phyloP scores from a whole-genome alignment of 306 rosid genomes.

The Pachyrhizus erosus region DNA sequence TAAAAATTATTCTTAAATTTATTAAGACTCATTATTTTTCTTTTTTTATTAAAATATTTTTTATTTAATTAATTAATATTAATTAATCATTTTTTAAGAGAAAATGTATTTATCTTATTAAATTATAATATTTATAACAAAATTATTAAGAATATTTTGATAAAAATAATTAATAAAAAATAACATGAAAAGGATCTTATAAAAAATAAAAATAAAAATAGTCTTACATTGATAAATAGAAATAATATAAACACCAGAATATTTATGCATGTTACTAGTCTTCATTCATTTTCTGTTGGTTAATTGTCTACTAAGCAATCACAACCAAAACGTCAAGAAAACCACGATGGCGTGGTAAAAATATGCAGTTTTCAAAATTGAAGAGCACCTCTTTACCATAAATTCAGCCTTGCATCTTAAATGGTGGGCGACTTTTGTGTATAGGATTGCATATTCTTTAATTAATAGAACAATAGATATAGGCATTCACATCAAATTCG shows the following conservation, averaged over 20 bases:
- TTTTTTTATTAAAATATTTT: too few relatives aligned
- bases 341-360: background rate
- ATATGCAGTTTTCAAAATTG: background rate
- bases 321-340: slow-evolving; percentile 1
- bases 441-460: background rate
- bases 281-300: slow-evolving; percentile 2
- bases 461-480: background rate
- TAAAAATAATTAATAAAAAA: too few relatives aligned
- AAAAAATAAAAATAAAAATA: too few relatives aligned
- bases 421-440: background rate
- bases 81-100: too few relatives aligned
- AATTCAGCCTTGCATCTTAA: background rate
- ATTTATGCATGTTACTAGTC: background rate
- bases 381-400: background rate
- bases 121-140: too few relatives aligned
- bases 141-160: too few relatives aligned
- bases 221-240: too few relatives aligned
- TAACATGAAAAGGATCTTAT: too few relatives aligned
- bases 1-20: too few relatives aligned
- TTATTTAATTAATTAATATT: too few relatives aligned
- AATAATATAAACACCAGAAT: background rate
- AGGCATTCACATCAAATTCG: background rate
- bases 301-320: background rate
- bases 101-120: too few relatives aligned
- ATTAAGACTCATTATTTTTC: too few relatives aligned